Percentiles rank a stretch among this genome's conserved stretches.
Evolutionary conservation across 2,329 filamentous ascomycete species (phyloP).

Genomic region (Cordyceps cicadae): DNA sequence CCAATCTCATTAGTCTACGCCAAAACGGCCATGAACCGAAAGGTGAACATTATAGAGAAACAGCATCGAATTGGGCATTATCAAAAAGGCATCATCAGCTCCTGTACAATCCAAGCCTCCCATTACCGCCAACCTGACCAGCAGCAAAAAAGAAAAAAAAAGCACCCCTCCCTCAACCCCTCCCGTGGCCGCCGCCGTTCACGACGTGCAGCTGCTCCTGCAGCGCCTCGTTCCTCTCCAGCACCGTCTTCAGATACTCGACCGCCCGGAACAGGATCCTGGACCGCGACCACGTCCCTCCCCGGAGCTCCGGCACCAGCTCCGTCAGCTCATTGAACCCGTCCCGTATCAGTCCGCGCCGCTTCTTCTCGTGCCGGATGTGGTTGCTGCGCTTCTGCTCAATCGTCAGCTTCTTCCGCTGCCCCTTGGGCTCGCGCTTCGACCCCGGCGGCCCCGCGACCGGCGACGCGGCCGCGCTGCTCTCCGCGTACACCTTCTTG

Average conservation of each 20-base stretch:
- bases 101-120: not conserved
- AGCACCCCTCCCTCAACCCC: not conserved
- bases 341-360: conserved; percentile 7
- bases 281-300: conserved; percentile 9
- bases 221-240: conserved; percentile 4
- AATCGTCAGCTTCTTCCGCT: conserved; percentile 7
- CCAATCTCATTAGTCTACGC: too few relatives aligned
- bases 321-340: conserved; percentile 9
- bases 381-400: conserved; percentile 11
- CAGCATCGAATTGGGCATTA: not conserved
- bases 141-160: too few relatives aligned
- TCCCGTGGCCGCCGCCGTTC: not conserved
- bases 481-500: not conserved
- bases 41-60: not conserved
- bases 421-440: not conserved
- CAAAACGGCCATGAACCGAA: not conserved
- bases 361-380: conserved; percentile 11
- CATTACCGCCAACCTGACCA: too few relatives aligned
- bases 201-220: not conserved
- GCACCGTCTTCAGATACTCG: not conserved
- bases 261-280: conserved; percentile 6
- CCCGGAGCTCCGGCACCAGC: conserved; percentile 7
- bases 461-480: not conserved
- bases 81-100: not conserved
- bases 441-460: not conserved